Conservation (phyloP, 176 grass and related monocot species). For the Pontederia crassipes region DNA sequence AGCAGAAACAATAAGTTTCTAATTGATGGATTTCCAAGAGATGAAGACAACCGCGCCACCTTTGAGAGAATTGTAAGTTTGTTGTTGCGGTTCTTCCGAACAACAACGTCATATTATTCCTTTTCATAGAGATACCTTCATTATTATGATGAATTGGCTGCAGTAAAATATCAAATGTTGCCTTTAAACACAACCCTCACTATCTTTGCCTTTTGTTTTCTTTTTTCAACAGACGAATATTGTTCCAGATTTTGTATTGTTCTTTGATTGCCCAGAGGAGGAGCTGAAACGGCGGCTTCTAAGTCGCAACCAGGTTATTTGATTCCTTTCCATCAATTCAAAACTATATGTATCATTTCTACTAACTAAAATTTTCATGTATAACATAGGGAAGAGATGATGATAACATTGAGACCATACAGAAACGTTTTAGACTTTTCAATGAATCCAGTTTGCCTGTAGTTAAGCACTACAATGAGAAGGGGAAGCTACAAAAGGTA, state of each 20-base stretch:
- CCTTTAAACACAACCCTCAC: no score
- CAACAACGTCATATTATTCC: not conserved
- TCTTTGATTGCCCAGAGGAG: constrained; percentile 15
- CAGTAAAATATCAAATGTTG: not conserved
- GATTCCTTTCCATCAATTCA: not conserved
- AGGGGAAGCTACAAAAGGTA: constrained; percentile 14
- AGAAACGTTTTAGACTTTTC: constrained; percentile 11
- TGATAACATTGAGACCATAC: constrained; percentile 25
- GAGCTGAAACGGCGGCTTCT: constrained; percentile 12
- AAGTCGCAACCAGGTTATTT: constrained; percentile 19
- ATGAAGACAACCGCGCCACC: constrained; percentile 12
- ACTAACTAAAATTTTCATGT: not conserved
- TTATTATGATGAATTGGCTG: not conserved
- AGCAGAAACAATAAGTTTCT: constrained; percentile 17
- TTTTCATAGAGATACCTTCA: not conserved
- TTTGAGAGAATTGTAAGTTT: constrained; percentile 16
- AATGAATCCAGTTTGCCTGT: constrained; percentile 18
- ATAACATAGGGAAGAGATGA: constrained; percentile 6
- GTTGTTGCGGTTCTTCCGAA: not conserved
- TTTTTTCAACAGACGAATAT: constrained; percentile 11
- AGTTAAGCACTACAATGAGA: constrained; percentile 12
- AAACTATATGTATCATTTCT: not conserved
- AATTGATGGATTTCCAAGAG: constrained; percentile 20
- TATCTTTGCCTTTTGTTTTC: not conserved
- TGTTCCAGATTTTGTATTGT: constrained; percentile 18